These are phyloP conservation scores for Globisporangium rhizosaccharum DNA, from an alignment of 352 stramenopile genomes.

Conservation along the genomic window DNA sequence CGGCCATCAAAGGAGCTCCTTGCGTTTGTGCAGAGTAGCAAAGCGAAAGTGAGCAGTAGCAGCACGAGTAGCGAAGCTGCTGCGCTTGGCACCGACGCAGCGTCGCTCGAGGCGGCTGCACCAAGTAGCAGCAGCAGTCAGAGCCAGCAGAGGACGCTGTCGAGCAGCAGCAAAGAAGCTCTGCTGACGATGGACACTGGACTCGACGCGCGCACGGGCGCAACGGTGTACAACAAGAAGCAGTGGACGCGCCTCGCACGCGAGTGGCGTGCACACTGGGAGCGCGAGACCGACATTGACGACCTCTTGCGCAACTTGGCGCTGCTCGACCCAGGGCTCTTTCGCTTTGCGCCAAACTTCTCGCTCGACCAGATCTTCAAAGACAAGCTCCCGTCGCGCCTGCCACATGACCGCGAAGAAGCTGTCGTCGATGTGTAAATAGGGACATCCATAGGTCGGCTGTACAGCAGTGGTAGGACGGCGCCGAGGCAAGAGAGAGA, in stretches of 20 bases:
- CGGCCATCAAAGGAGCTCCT: conserved; percentile 41
- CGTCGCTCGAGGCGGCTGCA: not conserved
- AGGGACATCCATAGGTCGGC: not conserved
- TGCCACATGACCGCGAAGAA: conserved; percentile 62
- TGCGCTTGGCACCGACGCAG: not conserved
- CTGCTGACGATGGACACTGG: conserved; percentile 14
- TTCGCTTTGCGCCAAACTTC: conserved; percentile 24
- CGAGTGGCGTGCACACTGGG: conserved; percentile 43
- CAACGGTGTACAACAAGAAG: conserved; percentile 38
- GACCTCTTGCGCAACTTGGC: conserved; percentile 24
- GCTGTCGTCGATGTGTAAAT: conserved; percentile 63
- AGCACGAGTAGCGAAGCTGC: not conserved
- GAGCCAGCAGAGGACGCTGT: not conserved
- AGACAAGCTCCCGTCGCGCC: conserved; percentile 60
- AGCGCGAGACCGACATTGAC: conserved; percentile 34
- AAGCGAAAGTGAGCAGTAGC: conserved; percentile 8
- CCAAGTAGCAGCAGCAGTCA: not conserved
- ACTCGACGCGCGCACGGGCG: conserved; percentile 6
- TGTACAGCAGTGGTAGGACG: not conserved
- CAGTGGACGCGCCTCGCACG: conserved; percentile 36
- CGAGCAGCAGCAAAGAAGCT: not conserved
- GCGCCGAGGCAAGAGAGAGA: not conserved
- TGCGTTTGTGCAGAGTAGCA: conserved; percentile 28
- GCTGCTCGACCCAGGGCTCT: conserved; percentile 24
- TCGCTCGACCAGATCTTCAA: conserved; percentile 70